Conservation (phyloP, 2,329 filamentous ascomycete species). For the Hypoxylon sp. region DNA sequence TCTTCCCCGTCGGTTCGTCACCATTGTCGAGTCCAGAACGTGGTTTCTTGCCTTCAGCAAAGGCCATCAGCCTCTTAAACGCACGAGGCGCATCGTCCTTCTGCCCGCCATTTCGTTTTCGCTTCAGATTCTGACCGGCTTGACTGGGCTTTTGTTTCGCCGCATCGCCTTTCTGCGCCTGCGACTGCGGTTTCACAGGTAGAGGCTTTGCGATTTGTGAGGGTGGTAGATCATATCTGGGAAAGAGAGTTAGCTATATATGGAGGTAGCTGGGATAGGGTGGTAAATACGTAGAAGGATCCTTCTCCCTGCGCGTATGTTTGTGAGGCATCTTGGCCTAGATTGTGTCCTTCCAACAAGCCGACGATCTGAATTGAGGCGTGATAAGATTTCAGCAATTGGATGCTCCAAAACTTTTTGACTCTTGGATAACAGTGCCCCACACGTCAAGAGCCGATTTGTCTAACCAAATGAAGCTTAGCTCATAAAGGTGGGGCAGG, state of each 20-base stretch:
- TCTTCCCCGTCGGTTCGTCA: constrained; percentile 55
- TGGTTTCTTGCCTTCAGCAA: constrained; percentile 72
- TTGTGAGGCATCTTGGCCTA: constrained; percentile 82
- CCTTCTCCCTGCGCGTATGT: constrained; percentile 77
- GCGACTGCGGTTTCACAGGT: constrained; percentile 58
- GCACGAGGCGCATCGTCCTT: constrained; percentile 89
- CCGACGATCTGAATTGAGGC: constrained; percentile 1
- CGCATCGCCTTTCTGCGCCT: constrained; percentile 54
- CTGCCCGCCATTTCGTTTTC: constrained; percentile 61
- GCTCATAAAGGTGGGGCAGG: neutral
- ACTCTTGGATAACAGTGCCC: constrained; percentile 7
- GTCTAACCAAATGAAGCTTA: constrained; percentile 2
- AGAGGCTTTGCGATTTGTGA: constrained; percentile 66
- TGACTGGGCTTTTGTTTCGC: constrained; percentile 50
- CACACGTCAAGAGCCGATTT: constrained; percentile 10
- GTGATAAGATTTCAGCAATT: constrained; percentile 10
- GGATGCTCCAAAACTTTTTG: constrained; percentile 25
- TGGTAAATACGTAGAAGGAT: constrained; percentile 66
- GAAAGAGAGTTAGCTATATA: constrained; percentile 26
- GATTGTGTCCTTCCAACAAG: neutral
- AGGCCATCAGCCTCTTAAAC: constrained; percentile 88
- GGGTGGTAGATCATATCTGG: constrained; percentile 66
- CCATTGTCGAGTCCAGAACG: constrained; percentile 81
- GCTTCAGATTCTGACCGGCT: constrained; percentile 62
- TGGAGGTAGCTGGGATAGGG: constrained; percentile 40